Base-by-base conservation (phyloP, 139 green algal species). In the Volvox reticuliferus region DNA sequence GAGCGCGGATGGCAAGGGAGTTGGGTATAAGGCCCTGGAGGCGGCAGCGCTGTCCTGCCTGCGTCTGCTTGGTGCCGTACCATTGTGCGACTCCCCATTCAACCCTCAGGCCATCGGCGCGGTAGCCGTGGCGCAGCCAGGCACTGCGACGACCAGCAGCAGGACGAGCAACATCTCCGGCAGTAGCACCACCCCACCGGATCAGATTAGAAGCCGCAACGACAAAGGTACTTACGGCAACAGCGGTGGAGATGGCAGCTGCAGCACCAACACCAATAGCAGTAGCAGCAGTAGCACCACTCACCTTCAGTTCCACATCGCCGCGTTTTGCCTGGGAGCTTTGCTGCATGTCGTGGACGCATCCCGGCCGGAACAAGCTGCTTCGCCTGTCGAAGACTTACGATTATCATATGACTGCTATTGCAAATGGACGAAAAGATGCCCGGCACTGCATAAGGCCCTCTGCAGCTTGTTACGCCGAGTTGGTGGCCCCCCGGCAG, bases 371-470 rank as follows among this genome's bases (percentile, higher is more conserved):
- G 44, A 55, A 55, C 5, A 9, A 55, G 44, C 44, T 55, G 44
- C 44, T 14, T 55, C 65, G 44, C 24, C 50, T 2, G 76, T 20
- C 12, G 24, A 37, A 19, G 32, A 50, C 16, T 35, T 82, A 69
- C 69, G 69, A 12, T 22, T 90, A 44, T 65, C 71, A 28, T 63
- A 65, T 28, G 55, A 79, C 16, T 21, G 6, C 28, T 91, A 79
- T 55, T 65, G 76, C 71, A 14, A 75, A 24, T 91, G 87, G 87
- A 79, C 16, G 19, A 91, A 91, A n/a, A 65, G 32, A 37, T 86
- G 61, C 24, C 87, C 87, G 3, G 87, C 76, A 28, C 61, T 91
- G 87, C 76, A 79, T 35, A 37, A 44, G 24, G n/a, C 75, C 22
- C 76, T 91, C 1, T 33, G n/a, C 9, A 18, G 33, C 16, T 26